Evolutionary conservation across 805 yeast species (phyloP), one percentile per base, ranked within the genome.

Genomic region (Alloascoidea africana): DNA sequence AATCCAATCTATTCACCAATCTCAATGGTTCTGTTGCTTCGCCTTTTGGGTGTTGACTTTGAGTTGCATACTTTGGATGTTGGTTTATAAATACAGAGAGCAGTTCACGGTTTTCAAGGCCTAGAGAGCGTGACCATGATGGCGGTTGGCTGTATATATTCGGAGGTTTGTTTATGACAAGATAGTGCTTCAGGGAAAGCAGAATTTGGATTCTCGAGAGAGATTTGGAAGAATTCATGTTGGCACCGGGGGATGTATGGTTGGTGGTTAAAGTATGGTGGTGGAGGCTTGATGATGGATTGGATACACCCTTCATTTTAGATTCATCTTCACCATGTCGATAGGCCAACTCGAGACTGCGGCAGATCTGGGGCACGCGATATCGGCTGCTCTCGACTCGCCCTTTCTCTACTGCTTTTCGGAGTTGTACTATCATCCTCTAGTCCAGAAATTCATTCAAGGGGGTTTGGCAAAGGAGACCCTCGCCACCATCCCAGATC

Each of bases 181-280:
- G n/a, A 23, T 23, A n/a, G n/a, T 23, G 30, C n/a, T 23, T 23
- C n/a, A n/a, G n/a, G 8, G 8, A 8, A 8, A 23, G 30, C n/a
- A 23, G n/a, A 8, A 23, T 23, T 23, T 23, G 30, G n/a, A 23
- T 23, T 23, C 30, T 23, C n/a, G 30, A n/a, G 30, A 23, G n/a
- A n/a, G n/a, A n/a, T n/a, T n/a, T n/a, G n/a, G n/a, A n/a, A n/a
- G n/a, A n/a, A n/a, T n/a, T n/a, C n/a, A n/a, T n/a, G n/a, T n/a
- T n/a, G n/a, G n/a, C n/a, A n/a, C n/a, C n/a, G n/a, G n/a, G n/a
- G n/a, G n/a, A n/a, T n/a, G n/a, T n/a, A n/a, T n/a, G n/a, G n/a
- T n/a, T n/a, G n/a, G n/a, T n/a, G n/a, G n/a, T n/a, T n/a, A n/a
- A n/a, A n/a, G n/a, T n/a, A n/a, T n/a, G n/a, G n/a, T n/a, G n/a